These are phyloP conservation scores for Eudorina sp. DNA, from an alignment of 139 green algal genomes.

Conservation along the genomic window DNA sequence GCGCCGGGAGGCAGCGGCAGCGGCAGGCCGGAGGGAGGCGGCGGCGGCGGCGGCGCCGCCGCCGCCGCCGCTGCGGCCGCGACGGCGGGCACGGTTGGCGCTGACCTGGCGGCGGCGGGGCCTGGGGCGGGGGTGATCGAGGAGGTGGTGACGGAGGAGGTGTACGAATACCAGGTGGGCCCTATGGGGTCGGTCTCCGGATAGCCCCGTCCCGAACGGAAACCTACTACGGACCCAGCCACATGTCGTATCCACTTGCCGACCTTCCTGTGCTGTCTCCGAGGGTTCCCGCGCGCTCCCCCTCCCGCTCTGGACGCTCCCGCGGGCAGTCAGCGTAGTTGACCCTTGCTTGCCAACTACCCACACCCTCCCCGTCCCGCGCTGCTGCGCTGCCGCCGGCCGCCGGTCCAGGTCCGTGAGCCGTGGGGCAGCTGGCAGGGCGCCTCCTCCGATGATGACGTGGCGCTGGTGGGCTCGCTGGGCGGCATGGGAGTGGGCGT, in stretches of 20 bases:
- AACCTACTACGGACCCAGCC: no score
- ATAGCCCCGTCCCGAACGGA: no score
- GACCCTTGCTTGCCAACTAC: no score
- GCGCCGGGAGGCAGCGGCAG: background rate
- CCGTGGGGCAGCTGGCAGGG: conserved; percentile 38
- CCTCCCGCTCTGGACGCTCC: no score
- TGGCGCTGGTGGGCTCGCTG: background rate
- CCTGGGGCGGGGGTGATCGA: background rate
- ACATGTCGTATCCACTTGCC: no score
- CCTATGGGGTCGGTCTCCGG: no score
- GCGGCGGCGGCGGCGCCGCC: background rate
- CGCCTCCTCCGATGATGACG: conserved; percentile 22
- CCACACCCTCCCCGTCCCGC: no score
- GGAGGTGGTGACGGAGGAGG: conserved; percentile 71
- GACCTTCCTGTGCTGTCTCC: no score
- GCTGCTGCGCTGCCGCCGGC: no score
- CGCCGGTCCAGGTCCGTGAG: conserved; percentile 52
- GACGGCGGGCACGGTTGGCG: background rate
- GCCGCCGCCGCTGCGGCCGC: background rate
- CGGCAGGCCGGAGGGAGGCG: background rate
- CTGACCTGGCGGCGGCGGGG: background rate
- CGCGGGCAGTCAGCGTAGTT: no score
- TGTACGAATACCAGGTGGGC: conserved; percentile 71
- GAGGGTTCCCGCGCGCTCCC: no score
- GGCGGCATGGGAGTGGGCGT: background rate